phyloP scores from a whole-genome alignment of 441 rosid genomes.

The Mallotus japonicus region DNA sequence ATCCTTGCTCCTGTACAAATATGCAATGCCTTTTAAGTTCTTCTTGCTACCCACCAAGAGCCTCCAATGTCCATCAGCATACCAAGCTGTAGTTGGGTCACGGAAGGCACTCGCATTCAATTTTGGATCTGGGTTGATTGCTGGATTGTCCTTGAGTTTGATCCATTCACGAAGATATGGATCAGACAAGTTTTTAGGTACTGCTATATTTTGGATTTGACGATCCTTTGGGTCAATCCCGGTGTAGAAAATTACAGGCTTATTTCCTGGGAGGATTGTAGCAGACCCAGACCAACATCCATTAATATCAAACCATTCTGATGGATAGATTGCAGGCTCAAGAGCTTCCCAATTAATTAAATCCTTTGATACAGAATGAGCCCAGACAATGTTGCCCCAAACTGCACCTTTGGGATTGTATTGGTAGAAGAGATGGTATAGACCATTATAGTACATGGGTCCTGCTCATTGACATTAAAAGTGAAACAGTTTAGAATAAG shows the following conservation, averaged over 20 bases:
- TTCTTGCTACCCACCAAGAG: conserved; percentile 53
- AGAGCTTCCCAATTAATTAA: conserved; percentile 72
- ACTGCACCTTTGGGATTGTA: conserved; percentile 83
- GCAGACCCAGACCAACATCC: conserved; percentile 95
- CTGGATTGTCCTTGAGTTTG: conserved; percentile 75
- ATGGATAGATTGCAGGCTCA: conserved; percentile 61
- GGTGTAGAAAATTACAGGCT: conserved; percentile 70
- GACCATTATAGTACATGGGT: conserved; percentile 70
- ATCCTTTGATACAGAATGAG: conserved; percentile 83
- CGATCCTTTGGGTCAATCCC: conserved; percentile 46
- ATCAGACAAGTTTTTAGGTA: conserved; percentile 63
- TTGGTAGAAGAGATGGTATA: conserved; percentile 83
- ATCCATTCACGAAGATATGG: conserved; percentile 78
- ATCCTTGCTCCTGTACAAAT: conserved; percentile 60
- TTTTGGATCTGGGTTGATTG: conserved; percentile 35
- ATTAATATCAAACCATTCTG: conserved; percentile 61
- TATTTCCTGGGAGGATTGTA: conserved; percentile 54
- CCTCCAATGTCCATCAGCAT: conserved; percentile 54
- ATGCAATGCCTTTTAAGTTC: conserved; percentile 53
- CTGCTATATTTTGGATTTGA: conserved; percentile 65
- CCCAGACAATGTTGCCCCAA: conserved; percentile 97
- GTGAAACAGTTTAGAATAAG: not conserved
- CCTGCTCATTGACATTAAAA: conserved; percentile 32
- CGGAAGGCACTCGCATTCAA: conserved; percentile 75
- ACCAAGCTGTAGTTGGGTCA: conserved; percentile 94